Conservation (phyloP, 2,329 filamentous ascomycete genomes). For the Ascochyta pisi region DNA sequence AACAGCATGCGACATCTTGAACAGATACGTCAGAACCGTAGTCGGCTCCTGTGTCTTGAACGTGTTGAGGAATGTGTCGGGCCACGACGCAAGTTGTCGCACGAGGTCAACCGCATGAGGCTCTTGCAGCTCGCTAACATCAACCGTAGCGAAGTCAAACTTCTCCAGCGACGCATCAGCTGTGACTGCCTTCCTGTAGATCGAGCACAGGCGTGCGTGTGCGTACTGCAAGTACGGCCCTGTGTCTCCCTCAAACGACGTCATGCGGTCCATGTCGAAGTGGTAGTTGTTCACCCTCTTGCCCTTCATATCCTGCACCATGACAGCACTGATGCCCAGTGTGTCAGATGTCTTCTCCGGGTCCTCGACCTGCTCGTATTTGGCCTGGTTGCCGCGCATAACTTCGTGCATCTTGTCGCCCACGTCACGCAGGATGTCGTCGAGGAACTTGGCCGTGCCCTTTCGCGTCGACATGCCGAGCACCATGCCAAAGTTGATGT, state of each 20-base stretch:
- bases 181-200: slow-evolving; percentile 60
- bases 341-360: slow-evolving; percentile 83
- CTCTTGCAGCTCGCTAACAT: slow-evolving; percentile 73
- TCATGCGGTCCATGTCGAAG: slow-evolving; percentile 84
- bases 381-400: slow-evolving; percentile 88
- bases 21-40: slow-evolving; percentile 74
- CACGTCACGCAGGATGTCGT: slow-evolving; percentile 63
- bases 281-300: slow-evolving; percentile 77
- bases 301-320: slow-evolving; percentile 97
- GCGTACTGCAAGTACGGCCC: slow-evolving; percentile 87
- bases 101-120: slow-evolving; percentile 75
- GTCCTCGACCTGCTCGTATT: slow-evolving; percentile 89
- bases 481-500: slow-evolving; percentile 72
- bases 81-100: slow-evolving; percentile 81
- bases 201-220: slow-evolving; percentile 52
- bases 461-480: slow-evolving; percentile 69
- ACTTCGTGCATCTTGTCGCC: slow-evolving; percentile 97
- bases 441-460: slow-evolving; percentile 62
- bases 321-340: slow-evolving; percentile 91
- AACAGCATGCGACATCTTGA: slow-evolving; percentile 84
- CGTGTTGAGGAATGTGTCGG: slow-evolving; percentile 83
- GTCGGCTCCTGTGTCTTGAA: slow-evolving; percentile 81
- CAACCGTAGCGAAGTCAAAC: slow-evolving; percentile 70
- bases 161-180: slow-evolving; percentile 55
- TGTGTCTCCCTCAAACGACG: slow-evolving; percentile 83